Base-by-base conservation (phyloP, 805 yeast species). In the Candida piceae region DNA sequence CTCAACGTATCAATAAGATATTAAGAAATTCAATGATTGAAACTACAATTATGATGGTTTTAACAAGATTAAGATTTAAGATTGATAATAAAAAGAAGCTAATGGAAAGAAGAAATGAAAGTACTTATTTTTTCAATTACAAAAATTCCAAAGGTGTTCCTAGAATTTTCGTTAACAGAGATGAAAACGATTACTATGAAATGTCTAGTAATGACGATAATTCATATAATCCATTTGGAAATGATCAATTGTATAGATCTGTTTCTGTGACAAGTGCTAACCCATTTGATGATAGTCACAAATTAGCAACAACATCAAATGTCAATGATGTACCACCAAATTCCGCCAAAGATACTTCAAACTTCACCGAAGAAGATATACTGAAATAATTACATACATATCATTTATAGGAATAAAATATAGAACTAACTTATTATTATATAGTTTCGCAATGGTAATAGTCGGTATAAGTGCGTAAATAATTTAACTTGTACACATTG, bases 1-100 rank as follows among this genome's bases (percentile, higher is more conserved):
- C 74, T 29, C 78, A 76, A 47, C 76, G 72, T 44, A 72, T 83
- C 24, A 74, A 75, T 31, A 72, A 70, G 40, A 55, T 67, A 19
- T 40, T 72, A 21, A 53, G 66, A 39, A 65, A 62, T 23, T 60
- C 60, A 37, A 59, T 70, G 39, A 68, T 70, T 4, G 60, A 66
- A 29, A 74, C 74, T 31, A 63, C 72, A 3, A 62, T 74, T 31
- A 64, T 68, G 8, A 70, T 73, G 38, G 74, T 68, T 37, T 64
- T 69, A 4, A 59, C 69, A 23, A 62, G 80, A 21, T 62, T 76
- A 66, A 65, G 66, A 39, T 74, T 66, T 50, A 55, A 55, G 48
- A 62, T 48, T 49, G 60, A 42, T 21, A 49, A 43, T 34, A 43
- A 33, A 11, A 15, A 29, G 0, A 31, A 32, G 18, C 21, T 36